phyloP scores from a whole-genome alignment of 345 rosid genomes.

The Rhodamnia argentea region DNA sequence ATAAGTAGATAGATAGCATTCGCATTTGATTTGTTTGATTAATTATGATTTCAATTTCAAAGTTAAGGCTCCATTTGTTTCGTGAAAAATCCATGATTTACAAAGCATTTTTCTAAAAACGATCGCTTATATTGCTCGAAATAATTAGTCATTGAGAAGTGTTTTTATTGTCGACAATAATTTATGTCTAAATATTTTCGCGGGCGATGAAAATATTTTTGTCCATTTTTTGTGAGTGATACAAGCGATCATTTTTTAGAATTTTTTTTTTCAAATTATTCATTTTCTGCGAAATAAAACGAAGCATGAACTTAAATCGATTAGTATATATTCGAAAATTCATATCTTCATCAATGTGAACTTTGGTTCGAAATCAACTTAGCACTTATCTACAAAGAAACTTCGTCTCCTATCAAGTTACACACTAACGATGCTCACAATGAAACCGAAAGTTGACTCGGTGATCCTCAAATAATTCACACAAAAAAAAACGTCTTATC shows the following conservation, averaged over 20 bases:
- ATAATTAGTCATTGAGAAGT: neutral
- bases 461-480: neutral
- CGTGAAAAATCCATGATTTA: neutral
- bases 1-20: neutral
- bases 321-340: neutral
- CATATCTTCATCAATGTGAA: neutral
- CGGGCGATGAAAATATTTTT: neutral
- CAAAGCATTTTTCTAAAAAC: neutral
- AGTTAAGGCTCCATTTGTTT: neutral
- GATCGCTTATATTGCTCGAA: neutral
- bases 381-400: neutral
- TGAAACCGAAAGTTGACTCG: neutral
- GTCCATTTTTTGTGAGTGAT: neutral
- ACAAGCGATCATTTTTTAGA: no score
- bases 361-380: neutral
- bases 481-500: neutral
- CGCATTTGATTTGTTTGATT: neutral
- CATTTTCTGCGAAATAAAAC: neutral
- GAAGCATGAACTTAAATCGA: no score
- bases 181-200: neutral
- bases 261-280: neutral
- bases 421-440: neutral
- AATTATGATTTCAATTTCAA: neutral
- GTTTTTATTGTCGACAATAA: accelerated
- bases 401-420: neutral